phyloP scores from a whole-genome alignment of 2,329 filamentous ascomycete genomes.

The Saccharata proteae region DNA sequence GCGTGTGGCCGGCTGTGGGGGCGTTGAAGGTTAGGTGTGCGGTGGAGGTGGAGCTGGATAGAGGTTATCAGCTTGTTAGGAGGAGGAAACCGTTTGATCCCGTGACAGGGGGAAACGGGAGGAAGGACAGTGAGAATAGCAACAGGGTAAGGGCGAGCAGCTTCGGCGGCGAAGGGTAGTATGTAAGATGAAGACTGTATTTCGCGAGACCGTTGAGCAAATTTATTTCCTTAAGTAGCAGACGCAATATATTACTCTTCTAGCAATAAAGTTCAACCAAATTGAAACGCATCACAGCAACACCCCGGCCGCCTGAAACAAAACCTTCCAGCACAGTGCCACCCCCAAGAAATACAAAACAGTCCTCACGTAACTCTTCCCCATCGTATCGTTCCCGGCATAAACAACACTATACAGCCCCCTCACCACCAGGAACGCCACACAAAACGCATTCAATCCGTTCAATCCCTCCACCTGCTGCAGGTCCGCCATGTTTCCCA shows the following conservation, averaged over 20 bases:
- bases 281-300: conserved; percentile 8
- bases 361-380: conserved; percentile 14
- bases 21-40: conserved; percentile 72
- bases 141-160: conserved; percentile 5
- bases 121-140: neutral
- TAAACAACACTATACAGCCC: conserved; percentile 27
- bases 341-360: conserved; percentile 17
- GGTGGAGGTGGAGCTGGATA: conserved; percentile 77
- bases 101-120: conserved; percentile 16
- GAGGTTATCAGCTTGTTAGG: conserved; percentile 69
- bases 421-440: conserved; percentile 24
- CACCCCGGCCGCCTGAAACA: conserved; percentile 18
- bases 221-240: no score
- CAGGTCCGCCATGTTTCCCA: conserved; percentile 29
- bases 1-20: conserved; percentile 81
- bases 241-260: no score
- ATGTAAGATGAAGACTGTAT: no score
- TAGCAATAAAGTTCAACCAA: neutral
- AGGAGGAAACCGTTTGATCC: conserved; percentile 37
- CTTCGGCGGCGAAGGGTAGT: conserved; percentile 7
- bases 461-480: conserved; percentile 15
- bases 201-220: no score
- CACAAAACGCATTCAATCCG: conserved; percentile 24
- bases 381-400: conserved; percentile 16
- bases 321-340: conserved; percentile 17